Percentiles rank a stretch among this genome's conserved stretches.
phyloP scores from a whole-genome alignment of 1,284 basidiomycete genomes.

The Ceratobasidium sp. region DNA sequence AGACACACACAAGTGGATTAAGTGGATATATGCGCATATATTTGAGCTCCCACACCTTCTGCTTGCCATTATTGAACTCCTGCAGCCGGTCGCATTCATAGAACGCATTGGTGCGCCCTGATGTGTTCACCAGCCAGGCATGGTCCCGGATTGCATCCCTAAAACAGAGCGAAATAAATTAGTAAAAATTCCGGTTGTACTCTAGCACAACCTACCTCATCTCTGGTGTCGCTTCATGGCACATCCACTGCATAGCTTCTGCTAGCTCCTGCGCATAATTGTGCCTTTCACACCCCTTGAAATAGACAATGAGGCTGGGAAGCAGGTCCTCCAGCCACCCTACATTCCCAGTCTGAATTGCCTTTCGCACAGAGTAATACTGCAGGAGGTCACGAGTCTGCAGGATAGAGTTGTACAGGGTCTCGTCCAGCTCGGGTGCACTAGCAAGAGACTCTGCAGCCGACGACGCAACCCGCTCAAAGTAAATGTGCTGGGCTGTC shows the following conservation, averaged over 20 bases:
- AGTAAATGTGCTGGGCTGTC: not conserved
- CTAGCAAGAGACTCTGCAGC: not conserved
- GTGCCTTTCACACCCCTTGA: not conserved
- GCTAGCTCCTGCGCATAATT: slow-evolving; percentile 3
- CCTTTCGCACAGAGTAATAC: not conserved
- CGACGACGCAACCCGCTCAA: not conserved
- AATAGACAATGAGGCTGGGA: not conserved
- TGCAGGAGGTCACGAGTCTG: not conserved
- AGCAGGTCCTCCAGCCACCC: not conserved
- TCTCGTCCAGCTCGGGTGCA: too few relatives aligned
- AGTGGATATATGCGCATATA: not conserved
- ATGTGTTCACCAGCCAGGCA: too few relatives aligned
- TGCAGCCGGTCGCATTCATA: too few relatives aligned
- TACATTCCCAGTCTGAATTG: not conserved
- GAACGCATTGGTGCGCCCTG: too few relatives aligned
- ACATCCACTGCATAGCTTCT: not conserved
- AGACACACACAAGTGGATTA: not conserved
- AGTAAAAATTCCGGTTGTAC: too few relatives aligned
- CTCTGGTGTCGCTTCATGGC: not conserved
- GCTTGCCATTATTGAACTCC: not conserved
- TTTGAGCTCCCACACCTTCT: too few relatives aligned
- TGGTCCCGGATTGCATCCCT: too few relatives aligned
- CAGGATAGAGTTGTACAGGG: not conserved
- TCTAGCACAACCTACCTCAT: not conserved
- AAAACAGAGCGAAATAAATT: too few relatives aligned